Evolutionary conservation across 371 early-diverging fungal genomes (phyloP).

Genomic region (Mucor saturninus): DNA sequence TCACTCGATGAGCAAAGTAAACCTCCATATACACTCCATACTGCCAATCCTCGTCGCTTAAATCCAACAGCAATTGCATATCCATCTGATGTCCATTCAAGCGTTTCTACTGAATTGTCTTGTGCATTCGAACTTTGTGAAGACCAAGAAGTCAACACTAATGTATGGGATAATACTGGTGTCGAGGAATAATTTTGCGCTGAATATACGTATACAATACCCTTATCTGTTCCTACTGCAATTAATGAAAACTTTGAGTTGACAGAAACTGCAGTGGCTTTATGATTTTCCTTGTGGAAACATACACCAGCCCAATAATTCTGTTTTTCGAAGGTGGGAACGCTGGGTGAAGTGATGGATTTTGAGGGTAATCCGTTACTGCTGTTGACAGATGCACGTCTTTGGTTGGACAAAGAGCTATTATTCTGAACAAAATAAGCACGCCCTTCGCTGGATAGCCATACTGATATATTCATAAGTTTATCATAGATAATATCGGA

Average conservation of each 20-base stretch:
- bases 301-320: slow-evolving; percentile 47
- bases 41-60: slow-evolving; percentile 60
- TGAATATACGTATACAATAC: slow-evolving; percentile 46
- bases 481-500: slow-evolving; percentile 34
- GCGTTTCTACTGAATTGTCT: slow-evolving; percentile 22
- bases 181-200: slow-evolving; percentile 35
- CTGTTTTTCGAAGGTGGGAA: slow-evolving; percentile 37
- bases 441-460: slow-evolving; percentile 46
- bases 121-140: slow-evolving; percentile 9
- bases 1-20: slow-evolving; percentile 64
- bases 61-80: slow-evolving; percentile 78
- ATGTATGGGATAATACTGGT: slow-evolving; percentile 39
- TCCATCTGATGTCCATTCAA: slow-evolving; percentile 83
- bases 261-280: slow-evolving; percentile 46
- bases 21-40: slow-evolving; percentile 84
- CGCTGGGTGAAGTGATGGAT: slow-evolving; percentile 17
- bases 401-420: slow-evolving; percentile 1
- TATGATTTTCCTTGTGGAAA: slow-evolving; percentile 38
- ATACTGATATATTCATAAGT: slow-evolving; percentile 45
- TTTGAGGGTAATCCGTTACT: slow-evolving; percentile 5
- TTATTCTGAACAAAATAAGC: slow-evolving; percentile 46
- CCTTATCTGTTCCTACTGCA: slow-evolving; percentile 51
- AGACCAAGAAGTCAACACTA: slow-evolving; percentile 29
- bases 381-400: slow-evolving; percentile 13
- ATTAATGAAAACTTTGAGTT: slow-evolving; percentile 53